Evolutionary conservation across 495 filamentous ascomycete species (phyloP).

Genomic region (Xanthoparmelia taractica): DNA sequence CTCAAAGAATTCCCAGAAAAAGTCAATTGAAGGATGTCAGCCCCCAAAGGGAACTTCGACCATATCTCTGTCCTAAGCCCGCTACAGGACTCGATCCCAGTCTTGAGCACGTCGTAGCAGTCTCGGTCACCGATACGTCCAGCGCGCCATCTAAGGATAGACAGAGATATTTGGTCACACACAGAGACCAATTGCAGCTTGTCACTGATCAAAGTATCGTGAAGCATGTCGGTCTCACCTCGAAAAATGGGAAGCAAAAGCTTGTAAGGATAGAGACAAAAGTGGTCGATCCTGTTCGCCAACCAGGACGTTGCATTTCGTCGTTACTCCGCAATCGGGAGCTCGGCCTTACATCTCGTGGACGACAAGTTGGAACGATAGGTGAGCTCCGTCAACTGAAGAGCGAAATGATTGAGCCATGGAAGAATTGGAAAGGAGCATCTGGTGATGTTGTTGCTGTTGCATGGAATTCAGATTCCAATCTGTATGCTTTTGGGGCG

Average conservation of each 20-base stretch:
- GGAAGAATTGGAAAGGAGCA: constrained; percentile 44
- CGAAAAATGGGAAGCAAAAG: background rate
- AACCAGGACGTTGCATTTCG: background rate
- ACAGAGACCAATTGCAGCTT: background rate
- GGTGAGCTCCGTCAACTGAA: constrained; percentile 23
- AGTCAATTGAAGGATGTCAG: background rate
- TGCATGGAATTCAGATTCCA: constrained; percentile 45
- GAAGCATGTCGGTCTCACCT: background rate
- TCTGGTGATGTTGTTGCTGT: constrained; percentile 44
- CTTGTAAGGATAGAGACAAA: constrained; percentile 12
- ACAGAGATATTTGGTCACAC: background rate
- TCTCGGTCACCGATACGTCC: background rate
- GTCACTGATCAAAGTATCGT: background rate
- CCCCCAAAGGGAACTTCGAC: background rate
- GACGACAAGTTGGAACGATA: constrained; percentile 8
- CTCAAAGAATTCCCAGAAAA: background rate
- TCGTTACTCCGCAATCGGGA: constrained; percentile 23
- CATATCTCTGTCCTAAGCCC: background rate
- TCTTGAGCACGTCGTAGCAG: constrained; percentile 6
- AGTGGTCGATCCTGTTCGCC: constrained; percentile 15
- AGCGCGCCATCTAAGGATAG: background rate
- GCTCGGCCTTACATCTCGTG: constrained; percentile 11
- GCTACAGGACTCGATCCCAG: constrained; percentile 6
- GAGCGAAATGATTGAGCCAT: constrained; percentile 30
- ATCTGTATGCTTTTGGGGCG: constrained; percentile 52